A percentile compares a stretch with the other conserved stretches of the same genome.
These are phyloP conservation scores for Xylariaceae sp. DNA, from an alignment of 2,329 filamentous ascomycete species.

Conservation along the genomic window DNA sequence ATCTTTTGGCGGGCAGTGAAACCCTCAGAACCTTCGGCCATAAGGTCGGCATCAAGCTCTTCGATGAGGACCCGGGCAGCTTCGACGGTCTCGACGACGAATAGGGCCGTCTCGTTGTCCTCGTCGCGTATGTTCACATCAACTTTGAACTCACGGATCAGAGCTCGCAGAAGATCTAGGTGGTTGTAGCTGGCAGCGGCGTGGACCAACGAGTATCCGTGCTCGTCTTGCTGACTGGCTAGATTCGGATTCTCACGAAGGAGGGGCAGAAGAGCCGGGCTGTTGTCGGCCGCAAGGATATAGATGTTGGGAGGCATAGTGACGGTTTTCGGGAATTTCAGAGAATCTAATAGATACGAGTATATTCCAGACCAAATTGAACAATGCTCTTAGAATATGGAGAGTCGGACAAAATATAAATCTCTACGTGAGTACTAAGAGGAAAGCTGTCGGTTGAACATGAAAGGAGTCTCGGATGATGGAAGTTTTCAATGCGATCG, in stretches of 20 bases:
- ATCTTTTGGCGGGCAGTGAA: constrained; percentile 79
- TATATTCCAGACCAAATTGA: neutral
- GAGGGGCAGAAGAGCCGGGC: constrained; percentile 64
- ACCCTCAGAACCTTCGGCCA: constrained; percentile 65
- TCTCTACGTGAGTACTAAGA: too few relatives aligned
- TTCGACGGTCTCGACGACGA: constrained; percentile 77
- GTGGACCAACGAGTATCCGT: constrained; percentile 92
- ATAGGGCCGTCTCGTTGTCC: constrained; percentile 90
- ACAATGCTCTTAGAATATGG: neutral
- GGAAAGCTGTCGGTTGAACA: neutral
- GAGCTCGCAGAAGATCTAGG: constrained; percentile 66
- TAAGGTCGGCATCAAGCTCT: constrained; percentile 67
- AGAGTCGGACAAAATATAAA: neutral
- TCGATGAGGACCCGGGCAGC: constrained; percentile 76
- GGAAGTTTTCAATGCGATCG: constrained; percentile 2
- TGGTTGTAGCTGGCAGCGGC: constrained; percentile 92
- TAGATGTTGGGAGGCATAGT: constrained; percentile 57
- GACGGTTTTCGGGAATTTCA: neutral
- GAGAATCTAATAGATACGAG: neutral
- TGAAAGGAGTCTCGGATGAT: neutral
- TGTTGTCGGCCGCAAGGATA: constrained; percentile 77
- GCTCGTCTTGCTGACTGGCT: constrained; percentile 75
- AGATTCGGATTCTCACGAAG: constrained; percentile 70
- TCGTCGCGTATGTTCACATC: constrained; percentile 80
- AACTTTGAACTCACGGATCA: constrained; percentile 72